Evolutionary conservation across 192 early-diverging fungal species (phyloP).

Genomic region (Geranomyces variabilis): DNA sequence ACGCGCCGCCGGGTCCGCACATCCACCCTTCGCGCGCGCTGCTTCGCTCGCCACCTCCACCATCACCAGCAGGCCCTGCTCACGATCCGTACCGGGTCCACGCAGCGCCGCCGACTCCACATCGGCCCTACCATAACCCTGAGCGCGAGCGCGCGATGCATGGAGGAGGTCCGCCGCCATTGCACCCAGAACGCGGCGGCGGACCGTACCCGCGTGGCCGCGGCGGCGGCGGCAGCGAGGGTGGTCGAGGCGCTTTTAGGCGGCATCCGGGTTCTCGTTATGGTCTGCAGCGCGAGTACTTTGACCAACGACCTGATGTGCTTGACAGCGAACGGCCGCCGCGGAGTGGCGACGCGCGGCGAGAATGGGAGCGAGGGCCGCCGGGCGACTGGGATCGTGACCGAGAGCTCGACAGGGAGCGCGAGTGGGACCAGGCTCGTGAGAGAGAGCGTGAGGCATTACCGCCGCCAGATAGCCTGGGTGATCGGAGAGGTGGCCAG

Average conservation of each 20-base stretch:
- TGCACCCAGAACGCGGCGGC: not conserved
- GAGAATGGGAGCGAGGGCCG: not conserved
- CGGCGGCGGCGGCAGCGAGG: too few species aligned
- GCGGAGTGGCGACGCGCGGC: too few species aligned
- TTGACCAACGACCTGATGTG: too few species aligned
- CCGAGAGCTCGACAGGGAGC: not conserved
- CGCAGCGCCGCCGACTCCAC: not conserved
- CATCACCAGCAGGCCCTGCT: not conserved
- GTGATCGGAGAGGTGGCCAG: too few species aligned
- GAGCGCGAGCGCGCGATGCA: not conserved
- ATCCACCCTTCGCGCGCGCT: constrained; percentile 1
- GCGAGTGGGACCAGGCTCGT: not conserved
- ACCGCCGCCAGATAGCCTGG: too few species aligned
- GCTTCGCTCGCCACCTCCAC: not conserved
- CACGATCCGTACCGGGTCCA: not conserved
- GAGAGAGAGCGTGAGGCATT: not conserved
- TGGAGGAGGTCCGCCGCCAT: not conserved
- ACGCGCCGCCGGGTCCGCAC: not conserved
- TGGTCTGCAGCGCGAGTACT: too few species aligned
- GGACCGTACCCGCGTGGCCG: not conserved
- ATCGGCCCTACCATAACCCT: not conserved
- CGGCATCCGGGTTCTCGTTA: too few species aligned
- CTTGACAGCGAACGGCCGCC: too few species aligned
- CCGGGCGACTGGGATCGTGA: not conserved
- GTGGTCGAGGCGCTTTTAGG: too few species aligned